Evolutionary conservation across 805 yeast genomes (phyloP), one percentile per base, ranked within the genome.

Genomic region (Cyberlindnera misumaiensis): DNA sequence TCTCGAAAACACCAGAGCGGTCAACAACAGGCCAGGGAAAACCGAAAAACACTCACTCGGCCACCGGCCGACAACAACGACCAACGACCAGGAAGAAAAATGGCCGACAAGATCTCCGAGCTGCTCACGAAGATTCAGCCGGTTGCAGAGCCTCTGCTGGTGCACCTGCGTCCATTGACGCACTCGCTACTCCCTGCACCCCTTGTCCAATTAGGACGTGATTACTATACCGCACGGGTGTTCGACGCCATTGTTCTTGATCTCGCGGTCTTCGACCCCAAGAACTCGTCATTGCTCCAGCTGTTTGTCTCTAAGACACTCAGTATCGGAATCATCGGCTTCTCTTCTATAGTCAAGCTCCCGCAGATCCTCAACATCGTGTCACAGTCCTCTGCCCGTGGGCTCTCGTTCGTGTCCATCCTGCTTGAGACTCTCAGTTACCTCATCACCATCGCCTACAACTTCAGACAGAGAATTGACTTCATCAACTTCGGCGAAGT

Each of bases 401-500:
- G 70, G 5, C 43, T 67, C 12, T 64, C 69, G 4, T 45, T 62
- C 28, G 25, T 48, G 12, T 49, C 60, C 32, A 56, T 51, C 32
- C 31, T 58, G 8, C 49, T 67, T 28, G 71, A 67, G 44, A 56
- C 64, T 4, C 27, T 58, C 0, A 50, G 60, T 11, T 56, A 62
- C 40, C 35, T 63, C 31, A 51, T 65, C 32, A 47, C 61, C 13
- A 49, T 60, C 15, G 59, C 66, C 12, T 67, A 65, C 41, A 60
- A 60, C 40, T 60, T 59, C 42, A 53, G 70, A 39, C 42, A 41
- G 31, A 53, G 53, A 6, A 55, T 60, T 40, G 62, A 65, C 6
- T 66, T 66, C 36, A 46, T 54, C 30, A 55, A 68, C 6, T 67
- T 60, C 48, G 70, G 70, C 24, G 72, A 67, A 35, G 49, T 56